Evolutionary conservation across 306 rosid species (phyloP), one percentile per base, ranked within the genome.

Genomic region (Malus sieversii): DNA sequence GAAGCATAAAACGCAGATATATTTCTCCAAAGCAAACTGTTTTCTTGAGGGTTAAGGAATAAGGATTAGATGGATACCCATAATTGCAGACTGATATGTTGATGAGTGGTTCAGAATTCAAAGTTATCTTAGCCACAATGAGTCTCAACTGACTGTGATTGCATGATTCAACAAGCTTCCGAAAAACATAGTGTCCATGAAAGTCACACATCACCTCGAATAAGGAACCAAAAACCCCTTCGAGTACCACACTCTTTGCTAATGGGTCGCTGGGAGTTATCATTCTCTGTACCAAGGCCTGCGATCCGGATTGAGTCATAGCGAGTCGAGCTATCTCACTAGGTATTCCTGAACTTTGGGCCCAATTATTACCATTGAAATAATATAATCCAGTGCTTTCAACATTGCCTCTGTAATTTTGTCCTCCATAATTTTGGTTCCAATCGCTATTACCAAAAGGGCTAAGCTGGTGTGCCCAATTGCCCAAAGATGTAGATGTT

Each of bases 161-260:
- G 68, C 72, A 66, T 10, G 32, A 40, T 30, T 70, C 73, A 33
- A 81, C 16, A 12, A 76, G 74, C 78, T 71, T 76, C 40, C 53
- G 52, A n/a, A 81, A 81, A 27, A 81, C 20, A 4, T 46, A 22
- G 9, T 44, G n/a, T 20, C 81, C 78, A 25, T 65, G 45, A 5
- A 12, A 52, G 77, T 66, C 55, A 22, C 3, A 33, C 78, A 76
- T 81, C 63, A 81, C 29, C 14, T 23, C 42, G 4, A 65, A 71
- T 27, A 72, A 2, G 42, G 53, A 78, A 8, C 29, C 35, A 4
- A 25, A 72, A 72, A 27, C 70, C 45, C 72, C 72, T 27, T 35
- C 32, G 33, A 76, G 55, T 22, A 64, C 27, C 5, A 8, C 4
- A 23, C 20, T 66, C 5, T 62, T 63, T 25, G 44, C 19, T 1